Evolutionary conservation across 2,329 filamentous ascomycete genomes (phyloP), one percentile per base, ranked within the genome.

Genomic region (Pseudogymnoascus sp.): DNA sequence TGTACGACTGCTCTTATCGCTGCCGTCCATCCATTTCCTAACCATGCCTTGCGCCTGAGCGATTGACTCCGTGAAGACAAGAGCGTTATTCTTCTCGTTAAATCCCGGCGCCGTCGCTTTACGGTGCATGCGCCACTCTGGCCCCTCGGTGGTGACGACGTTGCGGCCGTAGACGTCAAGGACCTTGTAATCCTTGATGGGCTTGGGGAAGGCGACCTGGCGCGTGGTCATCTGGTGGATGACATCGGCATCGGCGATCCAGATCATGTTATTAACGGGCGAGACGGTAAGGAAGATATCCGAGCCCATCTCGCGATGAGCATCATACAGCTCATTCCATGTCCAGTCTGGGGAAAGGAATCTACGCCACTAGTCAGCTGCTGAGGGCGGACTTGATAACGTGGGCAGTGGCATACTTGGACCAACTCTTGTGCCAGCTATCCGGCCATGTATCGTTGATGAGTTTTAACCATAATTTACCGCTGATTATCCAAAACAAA

Each of bases 71-170:
- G 74, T 75, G 72, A 86, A 90, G 1, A 89, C 84, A 25, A 89
- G 71, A 12, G 79, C 77, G 61, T 89, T 86, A 71, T 90, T 92
- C 74, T 81, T 85, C 75, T 93, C 89, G 62, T 87, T 90, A 72
- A 93, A 92, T 3, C 83, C 83, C 0, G 88, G 84, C 28, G 85
- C 82, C 0, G 85, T 87, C 43, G 86, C 80, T 73, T 88, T 90
- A 64, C 89, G 82, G 71, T 93, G 89, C 73, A 82, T 79, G 32
- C 85, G 84, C 89, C 88, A 93, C 28, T 81, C 73, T 1, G 76
- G 70, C 1, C 88, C 88, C 71, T 92, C 89, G 2, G 86, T 84
- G 0, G 83, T 84, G 20, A 92, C 74, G 1, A 92, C 80, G 69
- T 90, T 93, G 61, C 83, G 79, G 35, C 89, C 89, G 70, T 87